A percentile compares a stretch with the other conserved stretches of the same genome.
phyloP scores from a whole-genome alignment of 2,329 filamentous ascomycete species.

The Chaetoscypha palmicola region DNA sequence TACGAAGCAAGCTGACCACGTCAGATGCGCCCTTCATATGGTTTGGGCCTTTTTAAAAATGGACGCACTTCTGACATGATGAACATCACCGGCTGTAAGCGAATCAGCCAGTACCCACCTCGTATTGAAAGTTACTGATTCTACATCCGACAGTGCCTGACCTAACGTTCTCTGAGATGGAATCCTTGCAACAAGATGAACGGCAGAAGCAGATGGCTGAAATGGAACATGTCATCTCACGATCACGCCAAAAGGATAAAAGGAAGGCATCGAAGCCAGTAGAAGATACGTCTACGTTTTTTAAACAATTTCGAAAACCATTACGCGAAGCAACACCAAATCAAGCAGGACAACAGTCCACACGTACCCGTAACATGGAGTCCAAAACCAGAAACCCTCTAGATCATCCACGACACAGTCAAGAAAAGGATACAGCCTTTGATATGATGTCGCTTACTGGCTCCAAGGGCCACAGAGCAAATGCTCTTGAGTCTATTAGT shows the following conservation, averaged over 20 bases:
- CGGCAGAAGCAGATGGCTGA: constrained; percentile 14
- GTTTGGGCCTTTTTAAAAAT: constrained; percentile 41
- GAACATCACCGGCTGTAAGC: too few relatives aligned
- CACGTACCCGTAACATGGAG: not conserved
- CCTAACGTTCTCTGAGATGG: constrained; percentile 46
- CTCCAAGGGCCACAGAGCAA: not conserved
- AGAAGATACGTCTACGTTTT: constrained; percentile 28
- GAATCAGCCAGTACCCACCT: too few relatives aligned
- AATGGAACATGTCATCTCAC: constrained; percentile 27
- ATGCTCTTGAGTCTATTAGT: constrained; percentile 5
- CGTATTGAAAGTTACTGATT: too few relatives aligned
- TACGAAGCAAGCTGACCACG: constrained; percentile 9
- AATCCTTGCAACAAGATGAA: constrained; percentile 34
- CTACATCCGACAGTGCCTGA: constrained; percentile 50
- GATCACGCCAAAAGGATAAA: constrained; percentile 23
- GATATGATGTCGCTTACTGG: not conserved
- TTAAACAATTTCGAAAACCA: constrained; percentile 18
- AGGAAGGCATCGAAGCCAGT: constrained; percentile 14
- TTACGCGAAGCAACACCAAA: constrained; percentile 11
- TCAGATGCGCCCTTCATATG: constrained; percentile 34
- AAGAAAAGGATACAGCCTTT: not conserved
- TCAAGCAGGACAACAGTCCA: not conserved
- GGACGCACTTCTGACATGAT: constrained; percentile 33
- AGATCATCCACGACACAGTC: not conserved
- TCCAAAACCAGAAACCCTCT: not conserved